Base-by-base conservation (phyloP, 495 filamentous ascomycete species). In the Aspergillus affinis region DNA sequence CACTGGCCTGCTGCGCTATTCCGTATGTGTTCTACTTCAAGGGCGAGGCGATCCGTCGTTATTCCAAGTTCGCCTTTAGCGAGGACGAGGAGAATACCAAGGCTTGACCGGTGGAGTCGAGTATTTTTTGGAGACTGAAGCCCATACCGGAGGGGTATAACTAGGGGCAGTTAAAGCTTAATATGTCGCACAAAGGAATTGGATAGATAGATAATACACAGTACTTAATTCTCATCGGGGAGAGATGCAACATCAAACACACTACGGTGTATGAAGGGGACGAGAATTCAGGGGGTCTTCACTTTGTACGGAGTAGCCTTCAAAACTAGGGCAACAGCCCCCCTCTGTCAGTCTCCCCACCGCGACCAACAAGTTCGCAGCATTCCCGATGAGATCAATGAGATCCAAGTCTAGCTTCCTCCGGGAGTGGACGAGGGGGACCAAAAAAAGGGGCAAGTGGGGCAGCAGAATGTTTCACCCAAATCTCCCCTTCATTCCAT, bases 1-100 rank as follows among this genome's bases (percentile, higher is more conserved):
- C 80, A 19, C 70, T 93, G 7, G 85, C 78, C 0, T 92, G 90
- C 72, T 92, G 89, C 69, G 81, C 75, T 0, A 92, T 93, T 60
- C 90, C 90, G 0, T 92, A 82, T 66, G 65, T 88, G 10, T 94
- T 93, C 68, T 93, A 88, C 76, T 86, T 75, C 65, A 90, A 84
- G 63, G 91, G 91, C 21, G 88, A 81, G 21, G 60, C 69, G 4
- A 93, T 95, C 63, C 77, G 91, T 6, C 77, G 72, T 29, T 72
- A 77, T 29, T 87, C 84, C 56, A 85, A 80, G 63, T 92, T 81
- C 64, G 90, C 90, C 2, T 92, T 87, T 65, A 69, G 72, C n/a
- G 83, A 78, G 6, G 82, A 84, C 47, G 79, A 83, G 36, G 36
- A 41, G 36, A 41, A 41, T 41, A 10, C 36, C 36, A 41, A 41